Conservation (phyloP, 2,329 filamentous ascomycete species). For the Cryphonectria radicalis region DNA sequence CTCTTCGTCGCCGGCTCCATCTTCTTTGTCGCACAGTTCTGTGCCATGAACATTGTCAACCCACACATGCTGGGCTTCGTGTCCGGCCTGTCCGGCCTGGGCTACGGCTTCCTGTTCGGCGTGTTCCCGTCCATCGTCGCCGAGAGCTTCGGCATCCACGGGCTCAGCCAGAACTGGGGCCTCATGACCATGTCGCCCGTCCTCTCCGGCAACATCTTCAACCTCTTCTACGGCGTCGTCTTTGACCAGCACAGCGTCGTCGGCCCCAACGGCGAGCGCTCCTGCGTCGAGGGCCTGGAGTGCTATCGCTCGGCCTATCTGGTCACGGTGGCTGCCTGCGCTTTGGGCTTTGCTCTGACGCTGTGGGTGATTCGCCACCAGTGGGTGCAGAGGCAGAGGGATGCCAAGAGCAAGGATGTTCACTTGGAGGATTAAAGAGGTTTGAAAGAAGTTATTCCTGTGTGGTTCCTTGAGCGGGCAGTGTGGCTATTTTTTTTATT, state of each 20-base stretch:
- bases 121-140: slow-evolving; percentile 89
- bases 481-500: not conserved
- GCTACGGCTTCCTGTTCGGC: slow-evolving; percentile 92
- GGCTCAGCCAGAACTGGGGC: slow-evolving; percentile 94
- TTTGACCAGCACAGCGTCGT: slow-evolving; percentile 81
- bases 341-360: slow-evolving; percentile 69
- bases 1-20: slow-evolving; percentile 76
- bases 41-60: slow-evolving; percentile 74
- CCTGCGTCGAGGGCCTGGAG: slow-evolving; percentile 75
- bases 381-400: slow-evolving; percentile 44
- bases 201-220: slow-evolving; percentile 88
- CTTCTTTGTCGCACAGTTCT: slow-evolving; percentile 80
- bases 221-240: slow-evolving; percentile 83
- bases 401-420: slow-evolving; percentile 42
- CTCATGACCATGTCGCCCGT: slow-evolving; percentile 91
- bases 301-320: slow-evolving; percentile 85
- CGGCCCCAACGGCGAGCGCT: slow-evolving; percentile 68
- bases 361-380: slow-evolving; percentile 72
- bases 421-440: slow-evolving; percentile 40
- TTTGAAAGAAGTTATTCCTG: not conserved
- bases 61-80: slow-evolving; percentile 78
- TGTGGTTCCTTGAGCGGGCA: not conserved
- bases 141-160: slow-evolving; percentile 88
- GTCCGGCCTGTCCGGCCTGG: slow-evolving; percentile 82
- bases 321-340: slow-evolving; percentile 74